Percentiles rank a stretch among this genome's conserved stretches.
Conservation (phyloP, 768 basidiomycete species). For the Lactifluus pinguis region DNA sequence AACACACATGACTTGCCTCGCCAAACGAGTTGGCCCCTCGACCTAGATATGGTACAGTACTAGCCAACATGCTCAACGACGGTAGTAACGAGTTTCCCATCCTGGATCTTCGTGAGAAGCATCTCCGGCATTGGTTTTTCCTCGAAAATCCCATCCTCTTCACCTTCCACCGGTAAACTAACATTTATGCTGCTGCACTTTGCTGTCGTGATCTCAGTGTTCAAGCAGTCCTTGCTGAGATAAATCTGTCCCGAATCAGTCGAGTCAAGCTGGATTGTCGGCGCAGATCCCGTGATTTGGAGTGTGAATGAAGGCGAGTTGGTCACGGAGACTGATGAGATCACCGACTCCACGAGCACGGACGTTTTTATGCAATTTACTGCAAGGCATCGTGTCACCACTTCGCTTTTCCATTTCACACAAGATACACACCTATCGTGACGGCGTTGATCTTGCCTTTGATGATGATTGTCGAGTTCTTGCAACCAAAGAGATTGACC, state of each 20-base stretch:
- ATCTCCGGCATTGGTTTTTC: constrained; percentile 94
- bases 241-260: constrained; percentile 95
- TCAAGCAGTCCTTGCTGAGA: constrained; percentile 74
- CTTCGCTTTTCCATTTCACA: background rate
- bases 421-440: constrained; percentile 55
- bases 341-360: constrained; percentile 82
- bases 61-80: constrained; percentile 81
- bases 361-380: constrained; percentile 86
- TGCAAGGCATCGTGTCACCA: constrained; percentile 26
- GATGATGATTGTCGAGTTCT: constrained; percentile 71
- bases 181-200: constrained; percentile 94
- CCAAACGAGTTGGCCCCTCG: too few relatives aligned
- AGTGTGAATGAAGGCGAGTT: constrained; percentile 88
- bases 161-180: constrained; percentile 73
- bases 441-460: constrained; percentile 96
- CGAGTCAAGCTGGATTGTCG: constrained; percentile 89
- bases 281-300: constrained; percentile 83
- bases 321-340: constrained; percentile 85
- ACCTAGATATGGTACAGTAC: background rate
- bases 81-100: constrained; percentile 79
- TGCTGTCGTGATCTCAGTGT: constrained; percentile 81
- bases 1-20: too few relatives aligned
- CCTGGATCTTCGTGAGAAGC: constrained; percentile 74
- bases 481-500: constrained; percentile 87
- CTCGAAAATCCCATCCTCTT: constrained; percentile 86